Evolutionary conservation across 768 basidiomycete species (phyloP), one percentile per base, ranked within the genome.

Genomic region (Inosperma sp.): DNA sequence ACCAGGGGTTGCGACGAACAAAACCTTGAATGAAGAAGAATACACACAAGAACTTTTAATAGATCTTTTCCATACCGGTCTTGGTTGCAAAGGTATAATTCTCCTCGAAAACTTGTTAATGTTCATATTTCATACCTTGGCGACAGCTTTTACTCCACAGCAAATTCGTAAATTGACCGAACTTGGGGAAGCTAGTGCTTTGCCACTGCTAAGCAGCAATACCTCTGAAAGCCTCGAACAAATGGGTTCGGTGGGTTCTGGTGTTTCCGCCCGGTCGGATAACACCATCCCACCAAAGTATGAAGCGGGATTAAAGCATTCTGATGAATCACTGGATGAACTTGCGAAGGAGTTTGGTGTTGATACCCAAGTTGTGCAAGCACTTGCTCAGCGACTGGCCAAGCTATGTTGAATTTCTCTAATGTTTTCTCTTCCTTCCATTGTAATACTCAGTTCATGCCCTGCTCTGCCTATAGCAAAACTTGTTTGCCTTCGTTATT

Each of bases 311-410:
- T 27, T 51, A 52, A 30, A 33, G 46, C 37, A 47, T 51, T 54
- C 55, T 46, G 43, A 49, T 34, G 59, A 56, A 44, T 49, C 74
- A 60, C 48, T 81, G 63, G 74, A 74, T 39, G 75, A 77, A 19
- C 74, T 88, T n/a, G 86, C 86, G 19, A 74, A 74, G 56, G 86
- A 88, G 63, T 87, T 87, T 53, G 86, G 86, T n/a, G 74, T 88
- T 17, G 82, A 86, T 48, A 71, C 85, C 26, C 74, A 81, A 35
- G 62, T 87, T 22, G 79, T 88, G 37, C 78, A 86, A 59, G 82
- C 83, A 3, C 74, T 87, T 37, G 81, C 78, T 33, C 81, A 84
- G 54, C 75, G 84, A 43, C 70, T 87, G 31, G 65, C 55, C 34
- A 55, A 48, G 19, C 46, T 64, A 30, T 45, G 49, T 21, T 62